Conservation (phyloP, 805 yeast genomes). For the Yarrowia keelungensis region DNA sequence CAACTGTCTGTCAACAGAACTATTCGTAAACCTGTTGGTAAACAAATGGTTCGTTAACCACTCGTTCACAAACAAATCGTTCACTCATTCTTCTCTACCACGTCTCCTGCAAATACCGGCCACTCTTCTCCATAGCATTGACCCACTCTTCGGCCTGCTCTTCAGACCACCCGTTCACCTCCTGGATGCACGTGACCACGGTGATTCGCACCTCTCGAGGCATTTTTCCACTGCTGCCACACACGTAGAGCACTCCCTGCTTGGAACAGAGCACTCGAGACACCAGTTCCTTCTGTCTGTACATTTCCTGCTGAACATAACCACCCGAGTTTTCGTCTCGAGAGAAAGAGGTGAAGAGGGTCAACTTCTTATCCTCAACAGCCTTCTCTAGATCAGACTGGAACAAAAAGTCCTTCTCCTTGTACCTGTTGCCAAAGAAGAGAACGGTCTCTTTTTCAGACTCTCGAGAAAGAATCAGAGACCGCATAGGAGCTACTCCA, state of each 20-base stretch:
- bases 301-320: slow-evolving; percentile 82
- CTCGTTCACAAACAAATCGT: too few relatives aligned
- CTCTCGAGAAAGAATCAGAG: slow-evolving; percentile 58
- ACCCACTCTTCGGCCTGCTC: slow-evolving; percentile 60
- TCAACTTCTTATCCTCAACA: slow-evolving; percentile 48
- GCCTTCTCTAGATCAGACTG: slow-evolving; percentile 43
- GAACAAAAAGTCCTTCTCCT: slow-evolving; percentile 72
- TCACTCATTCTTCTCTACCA: slow-evolving; percentile 59
- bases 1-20: too few relatives aligned
- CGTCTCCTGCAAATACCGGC: slow-evolving; percentile 84
- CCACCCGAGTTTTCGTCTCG: slow-evolving; percentile 53
- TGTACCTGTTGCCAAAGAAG: slow-evolving; percentile 77
- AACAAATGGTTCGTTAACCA: too few relatives aligned
- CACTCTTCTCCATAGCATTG: slow-evolving; percentile 63
- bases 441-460: slow-evolving; percentile 54
- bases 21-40: too few relatives aligned
- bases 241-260: slow-evolving; percentile 72
- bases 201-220: slow-evolving; percentile 89
- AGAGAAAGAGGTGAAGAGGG: slow-evolving; percentile 55
- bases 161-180: slow-evolving; percentile 55
- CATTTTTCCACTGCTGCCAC: slow-evolving; percentile 96
- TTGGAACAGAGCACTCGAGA: slow-evolving; percentile 60
- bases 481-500: slow-evolving; percentile 92
- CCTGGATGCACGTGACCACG: slow-evolving; percentile 62
- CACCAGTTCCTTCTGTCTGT: slow-evolving; percentile 57